Conservation (phyloP, 2,329 filamentous ascomycete species). For the Pseudogymnoascus sp. region DNA sequence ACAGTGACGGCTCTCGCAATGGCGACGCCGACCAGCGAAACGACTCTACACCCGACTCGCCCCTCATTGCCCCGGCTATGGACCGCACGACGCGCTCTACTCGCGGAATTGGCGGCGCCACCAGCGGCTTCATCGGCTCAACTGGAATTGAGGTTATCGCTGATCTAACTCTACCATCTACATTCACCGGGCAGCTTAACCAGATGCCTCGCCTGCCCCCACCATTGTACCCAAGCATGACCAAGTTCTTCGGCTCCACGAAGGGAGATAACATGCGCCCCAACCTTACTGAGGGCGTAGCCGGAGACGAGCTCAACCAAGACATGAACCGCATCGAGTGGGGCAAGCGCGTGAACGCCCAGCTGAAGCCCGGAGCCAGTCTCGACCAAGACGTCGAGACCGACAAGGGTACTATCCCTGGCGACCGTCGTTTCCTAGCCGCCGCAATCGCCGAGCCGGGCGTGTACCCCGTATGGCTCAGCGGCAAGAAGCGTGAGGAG, state of each 20-base stretch:
- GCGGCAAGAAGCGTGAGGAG: constrained; percentile 10
- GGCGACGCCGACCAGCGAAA: constrained; percentile 44
- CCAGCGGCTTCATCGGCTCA: constrained; percentile 47
- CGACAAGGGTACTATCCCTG: constrained; percentile 7
- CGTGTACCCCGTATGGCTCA: constrained; percentile 7
- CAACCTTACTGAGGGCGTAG: constrained; percentile 15
- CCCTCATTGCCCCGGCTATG: constrained; percentile 47
- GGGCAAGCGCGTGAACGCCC: constrained; percentile 27
- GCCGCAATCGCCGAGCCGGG: not conserved
- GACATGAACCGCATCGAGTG: constrained; percentile 22
- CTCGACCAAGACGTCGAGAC: constrained; percentile 25
- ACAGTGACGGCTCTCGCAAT: constrained; percentile 42
- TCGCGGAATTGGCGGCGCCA: constrained; percentile 38
- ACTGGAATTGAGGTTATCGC: constrained; percentile 53
- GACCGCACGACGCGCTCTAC: constrained; percentile 58
- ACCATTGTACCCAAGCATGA: constrained; percentile 19
- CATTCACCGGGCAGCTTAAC: constrained; percentile 34
- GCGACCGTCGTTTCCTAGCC: constrained; percentile 5
- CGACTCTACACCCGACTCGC: constrained; percentile 36
- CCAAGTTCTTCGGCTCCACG: constrained; percentile 22
- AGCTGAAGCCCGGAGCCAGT: constrained; percentile 24
- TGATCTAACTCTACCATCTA: constrained; percentile 51
- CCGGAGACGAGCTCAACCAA: constrained; percentile 20
- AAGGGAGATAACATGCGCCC: constrained; percentile 19
- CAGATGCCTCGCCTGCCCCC: constrained; percentile 28